Evolutionary conservation across 495 filamentous ascomycete genomes (phyloP).

Genomic region (Penicillium turbatum): DNA sequence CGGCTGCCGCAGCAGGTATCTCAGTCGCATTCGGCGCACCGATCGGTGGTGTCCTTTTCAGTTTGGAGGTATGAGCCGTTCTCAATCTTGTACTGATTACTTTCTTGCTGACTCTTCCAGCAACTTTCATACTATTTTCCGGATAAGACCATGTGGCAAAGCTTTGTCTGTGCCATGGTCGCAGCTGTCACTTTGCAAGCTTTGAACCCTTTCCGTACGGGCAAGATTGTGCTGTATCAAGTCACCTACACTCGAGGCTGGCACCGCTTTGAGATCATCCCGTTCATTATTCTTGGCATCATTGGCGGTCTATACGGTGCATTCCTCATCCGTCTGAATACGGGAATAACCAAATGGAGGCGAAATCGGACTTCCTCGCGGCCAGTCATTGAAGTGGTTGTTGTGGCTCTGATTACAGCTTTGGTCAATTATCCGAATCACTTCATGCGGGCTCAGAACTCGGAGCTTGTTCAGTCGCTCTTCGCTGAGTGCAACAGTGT

Average conservation of each 20-base stretch:
- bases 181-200: constrained; percentile 90
- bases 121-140: constrained; percentile 98
- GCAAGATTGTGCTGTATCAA: constrained; percentile 94
- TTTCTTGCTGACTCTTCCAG: constrained; percentile 27
- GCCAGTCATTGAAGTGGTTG: constrained; percentile 71
- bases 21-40: constrained; percentile 97
- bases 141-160: constrained; percentile 99
- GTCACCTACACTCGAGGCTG: constrained; percentile 89
- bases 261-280: constrained; percentile 92
- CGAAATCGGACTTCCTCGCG: constrained; percentile 51
- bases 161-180: constrained; percentile 97
- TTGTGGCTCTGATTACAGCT: constrained; percentile 73
- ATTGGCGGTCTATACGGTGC: constrained; percentile 90
- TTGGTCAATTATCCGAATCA: constrained; percentile 91
- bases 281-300: constrained; percentile 82
- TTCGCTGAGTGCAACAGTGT: constrained; percentile 84
- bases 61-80: constrained; percentile 63
- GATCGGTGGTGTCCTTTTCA: constrained; percentile 90
- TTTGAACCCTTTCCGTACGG: constrained; percentile 90
- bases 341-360: constrained; percentile 79
- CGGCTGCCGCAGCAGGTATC: constrained; percentile 90
- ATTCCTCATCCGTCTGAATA: constrained; percentile 91
- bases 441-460: constrained; percentile 89
- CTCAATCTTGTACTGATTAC: neutral
- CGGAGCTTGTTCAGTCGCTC: constrained; percentile 85